These are phyloP conservation scores for Phoma sp. DNA, from an alignment of 2,329 filamentous ascomycete species.

Conservation along the genomic window DNA sequence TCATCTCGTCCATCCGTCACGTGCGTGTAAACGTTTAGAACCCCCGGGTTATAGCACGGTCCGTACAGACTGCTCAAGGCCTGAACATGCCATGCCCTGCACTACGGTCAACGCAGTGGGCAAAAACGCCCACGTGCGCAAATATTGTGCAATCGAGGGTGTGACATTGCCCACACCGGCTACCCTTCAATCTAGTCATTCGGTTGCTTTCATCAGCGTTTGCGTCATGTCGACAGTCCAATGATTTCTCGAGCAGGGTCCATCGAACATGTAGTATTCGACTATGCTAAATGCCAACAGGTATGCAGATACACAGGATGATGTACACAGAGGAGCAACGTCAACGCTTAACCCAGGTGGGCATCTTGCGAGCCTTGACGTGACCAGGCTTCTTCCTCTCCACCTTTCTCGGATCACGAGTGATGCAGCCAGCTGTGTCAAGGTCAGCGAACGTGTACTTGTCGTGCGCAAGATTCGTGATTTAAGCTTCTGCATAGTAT, in stretches of 20 bases:
- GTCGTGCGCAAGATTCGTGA: background rate
- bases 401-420: conserved; percentile 87
- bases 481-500: conserved; percentile 10
- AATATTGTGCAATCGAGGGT: background rate
- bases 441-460: conserved; percentile 51
- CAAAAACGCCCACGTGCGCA: background rate
- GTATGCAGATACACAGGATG: conserved; percentile 19
- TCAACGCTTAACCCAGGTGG: conserved; percentile 91
- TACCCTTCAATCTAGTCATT: background rate
- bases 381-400: conserved; percentile 98
- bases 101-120: background rate
- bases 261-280: conserved; percentile 14
- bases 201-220: background rate
- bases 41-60: background rate
- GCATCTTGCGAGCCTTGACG: conserved; percentile 97
- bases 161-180: background rate
- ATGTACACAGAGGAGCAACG: conserved; percentile 30
- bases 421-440: conserved; percentile 82
- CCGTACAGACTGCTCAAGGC: background rate
- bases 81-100: background rate
- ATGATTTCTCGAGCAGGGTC: no score
- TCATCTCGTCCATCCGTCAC: background rate
- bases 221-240: no score
- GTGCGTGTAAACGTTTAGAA: background rate
- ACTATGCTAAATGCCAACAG: conserved; percentile 24